Base-by-base conservation (phyloP, 225 moss, liverwort and hornwort genomes). In the Polytrichum commune region DNA sequence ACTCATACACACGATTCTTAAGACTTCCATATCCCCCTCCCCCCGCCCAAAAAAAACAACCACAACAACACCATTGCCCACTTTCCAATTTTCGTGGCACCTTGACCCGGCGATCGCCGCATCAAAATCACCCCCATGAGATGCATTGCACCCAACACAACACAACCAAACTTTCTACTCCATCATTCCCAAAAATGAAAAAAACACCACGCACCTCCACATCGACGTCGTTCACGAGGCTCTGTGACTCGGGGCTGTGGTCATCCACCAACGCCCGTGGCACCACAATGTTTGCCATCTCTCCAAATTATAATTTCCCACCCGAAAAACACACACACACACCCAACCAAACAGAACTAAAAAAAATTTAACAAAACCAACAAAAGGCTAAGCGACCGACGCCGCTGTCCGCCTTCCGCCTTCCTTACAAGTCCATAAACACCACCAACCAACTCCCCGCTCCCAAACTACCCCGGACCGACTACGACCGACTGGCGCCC, bases 261-360 rank as follows among this genome's bases (percentile, higher is more conserved):
- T 81, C 86, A 18, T 73, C 76, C 55, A 77, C 72, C 60, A 86
- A 27, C 54, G 29, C 76, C 32, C 74, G 78, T 1, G 86, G 86
- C 69, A 81, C 80, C 1, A 66, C 23, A 38, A 83, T 86, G 66
- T 80, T 57, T 46, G 86, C 83, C 86, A 86, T 83, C 70, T 28
- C 74, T 23, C n/a, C 58, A 6, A 20, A 6, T 19, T 23, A 58
- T 6, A 58, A 58, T 6, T 20, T 19, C 58, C 58, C n/a, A 20
- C 23, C 58, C 19, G 26, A n/a, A 6, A 58, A 58, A 20, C 24
- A 5, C 57, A 1, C 56, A 29, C 32, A 19, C 19, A 7, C 57
- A 6, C 8, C 20, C 20, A 23, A 6, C 58, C 20, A 7, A 58
- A 7, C 3, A 23, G 2, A 58, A n/a, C 23, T 26, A 26, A 1